Evolutionary conservation across 2,329 filamentous ascomycete species (phyloP).

Genomic region (Polytolypa hystricis): DNA sequence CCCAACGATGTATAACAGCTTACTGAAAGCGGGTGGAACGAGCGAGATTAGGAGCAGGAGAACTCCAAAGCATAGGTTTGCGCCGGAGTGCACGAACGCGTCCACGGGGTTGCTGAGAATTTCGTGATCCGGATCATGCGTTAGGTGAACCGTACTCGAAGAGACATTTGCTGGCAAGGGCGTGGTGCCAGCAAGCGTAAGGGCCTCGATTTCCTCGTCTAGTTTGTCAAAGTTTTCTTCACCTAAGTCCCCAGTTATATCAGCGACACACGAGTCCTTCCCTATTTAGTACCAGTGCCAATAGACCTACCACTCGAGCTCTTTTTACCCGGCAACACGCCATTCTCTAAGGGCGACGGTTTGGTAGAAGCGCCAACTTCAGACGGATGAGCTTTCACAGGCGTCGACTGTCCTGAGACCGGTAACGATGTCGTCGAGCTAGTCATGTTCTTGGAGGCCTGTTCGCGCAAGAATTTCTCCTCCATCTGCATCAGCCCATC

Average conservation of each 20-base stretch:
- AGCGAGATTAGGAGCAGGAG: slow-evolving; percentile 81
- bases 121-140: slow-evolving; percentile 46
- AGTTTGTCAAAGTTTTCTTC: no score
- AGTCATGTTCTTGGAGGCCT: slow-evolving; percentile 6
- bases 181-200: background rate
- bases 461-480: slow-evolving; percentile 41
- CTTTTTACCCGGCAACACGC: no score
- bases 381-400: no score
- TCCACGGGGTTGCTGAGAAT: slow-evolving; percentile 67
- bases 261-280: no score
- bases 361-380: no score
- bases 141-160: background rate
- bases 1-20: slow-evolving; percentile 74
- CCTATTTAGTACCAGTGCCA: no score
- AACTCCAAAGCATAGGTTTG: slow-evolving; percentile 81
- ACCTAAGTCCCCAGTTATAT: no score
- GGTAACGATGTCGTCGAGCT: slow-evolving; percentile 10
- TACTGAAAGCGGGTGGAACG: slow-evolving; percentile 82
- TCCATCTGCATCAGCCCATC: slow-evolving; percentile 70
- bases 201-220: background rate
- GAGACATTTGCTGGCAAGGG: background rate
- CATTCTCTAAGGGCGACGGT: no score
- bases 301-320: no score
- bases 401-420: slow-evolving; percentile 9
- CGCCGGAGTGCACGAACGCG: slow-evolving; percentile 77